Percentiles rank a stretch among this genome's conserved stretches.
These are phyloP conservation scores for Apostasia shenzhenica DNA, from an alignment of 106 monocot species.

Conservation along the genomic window DNA sequence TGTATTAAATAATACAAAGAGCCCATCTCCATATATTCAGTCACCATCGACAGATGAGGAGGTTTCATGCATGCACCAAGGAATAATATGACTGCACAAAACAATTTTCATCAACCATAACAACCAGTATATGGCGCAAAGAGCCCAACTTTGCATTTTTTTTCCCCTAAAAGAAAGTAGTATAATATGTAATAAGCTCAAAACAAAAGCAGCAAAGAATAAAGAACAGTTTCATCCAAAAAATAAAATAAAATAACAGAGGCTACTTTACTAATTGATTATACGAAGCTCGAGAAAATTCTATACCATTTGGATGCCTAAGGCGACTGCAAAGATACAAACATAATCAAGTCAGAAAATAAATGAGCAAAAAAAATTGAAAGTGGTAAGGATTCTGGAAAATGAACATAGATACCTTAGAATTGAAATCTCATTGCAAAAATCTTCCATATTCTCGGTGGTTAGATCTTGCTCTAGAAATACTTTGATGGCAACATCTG, in stretches of 20 bases:
- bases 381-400: neutral
- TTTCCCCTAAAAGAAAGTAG: too few relatives aligned
- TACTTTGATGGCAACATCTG: slow-evolving; percentile 99
- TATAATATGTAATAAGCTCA: neutral
- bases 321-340: slow-evolving; percentile 74
- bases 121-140: neutral
- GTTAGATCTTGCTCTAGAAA: slow-evolving; percentile 97
- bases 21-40: slow-evolving; percentile 99
- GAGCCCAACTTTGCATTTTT: neutral
- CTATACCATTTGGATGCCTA: slow-evolving; percentile 99
- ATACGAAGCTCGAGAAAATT: neutral
- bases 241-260: neutral
- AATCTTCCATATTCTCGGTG: slow-evolving; percentile 92
- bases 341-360: slow-evolving; percentile 6
- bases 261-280: neutral
- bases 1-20: slow-evolving; percentile 97
- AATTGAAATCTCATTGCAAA: slow-evolving; percentile 98
- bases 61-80: slow-evolving; percentile 92
- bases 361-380: neutral
- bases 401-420: slow-evolving; percentile 52
- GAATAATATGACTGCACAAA: slow-evolving; percentile 87
- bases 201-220: neutral
- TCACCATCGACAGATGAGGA: slow-evolving; percentile 93
- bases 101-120: neutral
- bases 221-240: neutral